These are phyloP conservation scores for Botryococcus braunii DNA, from an alignment of 163 green algal species.

Conservation along the genomic window DNA sequence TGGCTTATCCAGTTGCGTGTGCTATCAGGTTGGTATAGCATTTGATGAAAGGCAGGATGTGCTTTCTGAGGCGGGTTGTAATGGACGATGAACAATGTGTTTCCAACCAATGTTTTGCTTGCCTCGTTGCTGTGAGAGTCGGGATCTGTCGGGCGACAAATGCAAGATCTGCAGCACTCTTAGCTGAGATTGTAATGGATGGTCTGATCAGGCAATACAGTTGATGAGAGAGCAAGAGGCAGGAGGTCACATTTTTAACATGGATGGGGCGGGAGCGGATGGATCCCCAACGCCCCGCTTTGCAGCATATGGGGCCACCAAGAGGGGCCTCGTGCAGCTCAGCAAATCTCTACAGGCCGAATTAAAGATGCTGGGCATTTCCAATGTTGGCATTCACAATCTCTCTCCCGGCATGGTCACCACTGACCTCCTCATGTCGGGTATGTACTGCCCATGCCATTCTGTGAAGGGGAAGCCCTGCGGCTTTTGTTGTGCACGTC, in stretches of 20 bases:
- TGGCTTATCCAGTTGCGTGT: too few species aligned
- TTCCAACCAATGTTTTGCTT: too few species aligned
- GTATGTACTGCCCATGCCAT: constrained; percentile 32
- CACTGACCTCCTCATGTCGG: constrained; percentile 74
- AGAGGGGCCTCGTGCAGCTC: constrained; percentile 74
- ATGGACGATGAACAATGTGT: too few species aligned
- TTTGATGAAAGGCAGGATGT: too few species aligned
- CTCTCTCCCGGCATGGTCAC: constrained; percentile 84
- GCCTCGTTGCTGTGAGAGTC: too few species aligned
- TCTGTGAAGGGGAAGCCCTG: too few species aligned
- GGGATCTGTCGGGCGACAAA: too few species aligned
- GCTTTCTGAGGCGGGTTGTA: too few species aligned
- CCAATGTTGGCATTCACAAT: constrained; percentile 82
- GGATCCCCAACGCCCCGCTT: constrained; percentile 76
- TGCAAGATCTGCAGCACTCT: background rate
- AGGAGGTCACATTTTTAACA: constrained; percentile 90
- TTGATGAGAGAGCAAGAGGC: constrained; percentile 67
- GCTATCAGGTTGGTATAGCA: too few species aligned
- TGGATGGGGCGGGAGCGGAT: constrained; percentile 55
- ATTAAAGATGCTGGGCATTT: constrained; percentile 51
- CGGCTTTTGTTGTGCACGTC: too few species aligned
- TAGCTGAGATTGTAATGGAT: background rate
- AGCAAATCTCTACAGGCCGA: constrained; percentile 73
- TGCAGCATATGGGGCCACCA: constrained; percentile 88
- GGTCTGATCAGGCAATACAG: constrained; percentile 51